phyloP scores from a whole-genome alignment of 805 yeast species.

The Nakazawaea holstii region DNA sequence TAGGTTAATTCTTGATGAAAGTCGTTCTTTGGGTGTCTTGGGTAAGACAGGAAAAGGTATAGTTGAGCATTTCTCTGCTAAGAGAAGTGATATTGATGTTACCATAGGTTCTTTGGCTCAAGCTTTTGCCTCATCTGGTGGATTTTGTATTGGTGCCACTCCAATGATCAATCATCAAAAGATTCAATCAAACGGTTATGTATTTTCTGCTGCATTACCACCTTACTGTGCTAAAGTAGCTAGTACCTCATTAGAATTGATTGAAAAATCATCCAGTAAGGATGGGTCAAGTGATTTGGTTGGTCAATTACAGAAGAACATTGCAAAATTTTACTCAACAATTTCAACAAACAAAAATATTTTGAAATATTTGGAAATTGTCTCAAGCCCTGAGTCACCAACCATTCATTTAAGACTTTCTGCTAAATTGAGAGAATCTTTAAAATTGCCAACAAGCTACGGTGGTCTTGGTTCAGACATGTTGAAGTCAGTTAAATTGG shows the following conservation, averaged over 20 bases:
- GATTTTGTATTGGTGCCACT: constrained; percentile 82
- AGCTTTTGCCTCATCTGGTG: constrained; percentile 83
- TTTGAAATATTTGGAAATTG: constrained; percentile 38
- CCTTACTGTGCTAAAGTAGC: constrained; percentile 77
- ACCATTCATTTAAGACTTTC: constrained; percentile 60
- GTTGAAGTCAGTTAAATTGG: constrained; percentile 37
- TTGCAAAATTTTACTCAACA: constrained; percentile 30
- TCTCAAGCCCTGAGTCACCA: constrained; percentile 59
- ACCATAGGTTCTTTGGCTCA: constrained; percentile 84
- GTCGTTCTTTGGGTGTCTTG: constrained; percentile 78
- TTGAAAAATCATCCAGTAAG: constrained; percentile 31
- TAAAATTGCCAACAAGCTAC: constrained; percentile 43
- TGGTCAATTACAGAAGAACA: constrained; percentile 32
- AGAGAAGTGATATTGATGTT: constrained; percentile 72
- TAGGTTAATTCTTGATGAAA: constrained; percentile 83
- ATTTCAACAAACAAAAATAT: constrained; percentile 35
- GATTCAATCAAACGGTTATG: constrained; percentile 83
- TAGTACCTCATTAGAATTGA: constrained; percentile 45
- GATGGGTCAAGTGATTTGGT: constrained; percentile 33
- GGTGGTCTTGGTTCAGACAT: constrained; percentile 40
- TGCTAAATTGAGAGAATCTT: constrained; percentile 35
- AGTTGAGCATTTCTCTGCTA: constrained; percentile 64
- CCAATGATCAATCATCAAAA: constrained; percentile 91
- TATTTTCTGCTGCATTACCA: constrained; percentile 92
- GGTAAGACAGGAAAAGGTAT: constrained; percentile 86